phyloP scores from a whole-genome alignment of 2,329 filamentous ascomycete species.

The Microcera coccophila region DNA sequence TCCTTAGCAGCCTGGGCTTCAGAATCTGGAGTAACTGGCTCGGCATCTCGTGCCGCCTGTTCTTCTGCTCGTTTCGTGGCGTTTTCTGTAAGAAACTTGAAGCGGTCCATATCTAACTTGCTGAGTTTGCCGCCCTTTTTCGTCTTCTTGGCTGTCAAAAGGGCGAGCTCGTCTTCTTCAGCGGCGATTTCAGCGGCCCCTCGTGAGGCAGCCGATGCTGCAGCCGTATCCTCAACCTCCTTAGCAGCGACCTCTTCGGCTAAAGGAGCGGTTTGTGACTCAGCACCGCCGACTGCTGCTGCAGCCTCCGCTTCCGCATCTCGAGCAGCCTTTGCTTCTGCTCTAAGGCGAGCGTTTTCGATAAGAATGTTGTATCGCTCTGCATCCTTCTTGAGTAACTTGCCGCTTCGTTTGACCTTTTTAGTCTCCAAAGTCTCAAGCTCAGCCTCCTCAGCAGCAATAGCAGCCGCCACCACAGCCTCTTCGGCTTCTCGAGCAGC shows the following conservation, averaged over 20 bases:
- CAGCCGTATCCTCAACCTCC: conserved; percentile 14
- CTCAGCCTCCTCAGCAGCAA: conserved; percentile 17
- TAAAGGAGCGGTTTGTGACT: conserved; percentile 21
- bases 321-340: conserved; percentile 12
- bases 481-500: conserved; percentile 25
- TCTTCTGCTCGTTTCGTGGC: conserved; percentile 16
- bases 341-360: conserved; percentile 16
- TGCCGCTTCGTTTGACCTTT: conserved; percentile 18
- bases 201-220: conserved; percentile 8
- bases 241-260: conserved; percentile 12
- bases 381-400: conserved; percentile 18
- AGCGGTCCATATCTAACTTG: conserved; percentile 29
- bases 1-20: conserved; percentile 13
- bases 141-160: conserved; percentile 19
- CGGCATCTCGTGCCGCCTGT: conserved; percentile 6
- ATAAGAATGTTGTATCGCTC: conserved; percentile 26
- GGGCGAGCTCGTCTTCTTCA: conserved; percentile 19
- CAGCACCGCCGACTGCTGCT: conserved; percentile 3
- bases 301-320: conserved; percentile 12
- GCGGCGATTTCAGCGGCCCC: conserved; percentile 10
- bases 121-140: conserved; percentile 14
- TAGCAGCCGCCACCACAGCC: conserved; percentile 22
- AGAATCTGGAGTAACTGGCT: conserved; percentile 1
- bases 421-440: conserved; percentile 17
- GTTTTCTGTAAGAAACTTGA: conserved; percentile 18